Evolutionary conservation across 2,329 filamentous ascomycete species (phyloP), one percentile per base, ranked within the genome.

Genomic region (Trichophyton rubrum): DNA sequence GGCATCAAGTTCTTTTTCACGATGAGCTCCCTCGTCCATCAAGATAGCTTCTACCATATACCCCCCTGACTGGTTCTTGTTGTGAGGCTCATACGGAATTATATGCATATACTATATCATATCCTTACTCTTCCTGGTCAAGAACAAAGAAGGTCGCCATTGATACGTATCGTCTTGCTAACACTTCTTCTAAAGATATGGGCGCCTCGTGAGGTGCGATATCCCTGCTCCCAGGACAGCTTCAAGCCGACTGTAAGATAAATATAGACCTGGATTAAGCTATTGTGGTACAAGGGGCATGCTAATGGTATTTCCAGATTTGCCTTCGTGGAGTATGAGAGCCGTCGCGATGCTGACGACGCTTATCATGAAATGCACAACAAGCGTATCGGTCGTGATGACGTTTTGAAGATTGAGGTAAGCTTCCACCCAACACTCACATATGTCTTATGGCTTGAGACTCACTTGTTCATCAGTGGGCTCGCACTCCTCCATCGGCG

Each of bases 361-460:
- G 93, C 93, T 56, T 99, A 99, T 74, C 90, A 99, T 75, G 93
- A 99, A 79, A 99, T 99, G 93, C 93, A 99, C 74, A 97, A 97
- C 81, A 96, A 96, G 84, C 90, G 92, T 67, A 90, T 99, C 68
- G 91, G 90, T 56, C 87, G 92, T 64, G 93, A 99, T 72, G 93
- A 99, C 70, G 79, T 96, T 62, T 74, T 99, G 78, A 99, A 99
- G 80, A 97, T 99, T 67, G 93, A 99, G 84, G 93, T 96, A 78
- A 67, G 82, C 67, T 59, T 24, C 5, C 11, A 3, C 4, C 45
- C 20, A 17, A 4, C 7, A 13, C 13, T 9, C 3, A 5, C 2
- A 53, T 30, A 27, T 51, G 13, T 15, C 20, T 6, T 27, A 4
- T 24, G 11, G 3, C 13, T 2, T 51, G 8, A 45, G 65, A 70